Base-by-base conservation (phyloP, 2,329 filamentous ascomycete species). In the Pyricularia pennisetigena region DNA sequence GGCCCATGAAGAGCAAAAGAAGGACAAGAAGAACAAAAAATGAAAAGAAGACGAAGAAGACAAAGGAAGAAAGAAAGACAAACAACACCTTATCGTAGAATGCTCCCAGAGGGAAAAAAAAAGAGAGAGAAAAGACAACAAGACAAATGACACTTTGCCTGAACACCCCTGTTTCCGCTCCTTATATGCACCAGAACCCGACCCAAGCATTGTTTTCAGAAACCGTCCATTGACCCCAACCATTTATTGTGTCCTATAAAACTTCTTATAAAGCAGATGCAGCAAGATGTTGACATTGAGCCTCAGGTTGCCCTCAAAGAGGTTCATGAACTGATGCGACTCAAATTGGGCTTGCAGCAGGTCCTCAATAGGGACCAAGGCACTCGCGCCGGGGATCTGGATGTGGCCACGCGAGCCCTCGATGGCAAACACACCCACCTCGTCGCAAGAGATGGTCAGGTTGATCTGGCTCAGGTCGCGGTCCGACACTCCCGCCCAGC, bases 231-330 rank as follows among this genome's bases (percentile, higher is more conserved):
- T 28, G 12, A 7, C 59, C 12, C 12, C 3, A 5, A 26, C 59
- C 14, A 59, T 49, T 66, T 66, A 88, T 74, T 89, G 87, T 70
- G 88, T 90, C 70, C 88, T 82, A 77, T 99, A 99, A 79, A 99
- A 99, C 85, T 99, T 99, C 86, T 96, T 97, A 84, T 98, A 98
- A 73, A 99, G 86, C 78, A 98, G 83, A 84, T 99, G 95, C 83
- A 99, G 83, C 80, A 99, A 88, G 75, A 99, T 79, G 82, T 99
- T 99, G 75, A 99, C 95, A 78, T 98, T 98, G 75, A 99, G 86
- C 79, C 91, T 90, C 76, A 97, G 84, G 71, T 85, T 86, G 68
- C 90, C 89, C 77, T 96, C 93, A 75, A 99, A 99, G 70, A 98
- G 83, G 75, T 92, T 93, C 87, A 98, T 94, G 78, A 97, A 97